Percentiles rank a stretch among this genome's conserved stretches.
These are phyloP conservation scores for Coniosporium apollinis DNA, from an alignment of 495 filamentous ascomycete genomes.

Conservation along the genomic window DNA sequence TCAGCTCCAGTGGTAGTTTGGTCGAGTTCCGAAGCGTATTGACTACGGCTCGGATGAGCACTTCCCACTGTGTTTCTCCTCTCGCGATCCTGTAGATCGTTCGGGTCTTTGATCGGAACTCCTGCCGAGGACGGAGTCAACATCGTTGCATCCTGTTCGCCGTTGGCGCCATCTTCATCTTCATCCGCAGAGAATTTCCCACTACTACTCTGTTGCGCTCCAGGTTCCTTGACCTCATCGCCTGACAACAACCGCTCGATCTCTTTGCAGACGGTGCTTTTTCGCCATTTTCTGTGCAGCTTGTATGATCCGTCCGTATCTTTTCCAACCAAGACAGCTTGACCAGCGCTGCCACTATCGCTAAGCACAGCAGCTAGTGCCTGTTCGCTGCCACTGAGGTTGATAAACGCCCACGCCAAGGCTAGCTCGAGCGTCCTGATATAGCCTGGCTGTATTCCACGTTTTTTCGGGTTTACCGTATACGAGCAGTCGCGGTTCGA, in stretches of 20 bases:
- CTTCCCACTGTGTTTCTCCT: too few relatives aligned
- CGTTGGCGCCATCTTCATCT: background rate
- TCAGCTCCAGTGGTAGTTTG: too few relatives aligned
- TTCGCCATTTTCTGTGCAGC: conserved; percentile 19
- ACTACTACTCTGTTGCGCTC: too few relatives aligned
- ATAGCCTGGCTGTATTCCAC: conserved; percentile 49
- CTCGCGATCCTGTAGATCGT: too few relatives aligned
- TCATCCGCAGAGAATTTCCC: background rate
- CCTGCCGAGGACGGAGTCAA: too few relatives aligned
- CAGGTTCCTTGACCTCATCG: conserved; percentile 1
- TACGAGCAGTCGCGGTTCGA: conserved; percentile 48
- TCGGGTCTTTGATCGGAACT: too few relatives aligned
- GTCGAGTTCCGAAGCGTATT: too few relatives aligned
- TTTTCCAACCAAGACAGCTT: conserved; percentile 9
- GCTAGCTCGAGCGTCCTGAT: conserved; percentile 41
- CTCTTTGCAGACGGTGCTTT: conserved; percentile 14
- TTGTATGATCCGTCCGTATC: conserved; percentile 13
- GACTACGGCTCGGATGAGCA: too few relatives aligned
- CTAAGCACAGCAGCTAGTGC: conserved; percentile 10
- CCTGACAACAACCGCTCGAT: conserved; percentile 18
- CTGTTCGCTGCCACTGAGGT: conserved; percentile 19
- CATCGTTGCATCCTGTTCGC: too few relatives aligned
- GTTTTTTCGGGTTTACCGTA: conserved; percentile 52
- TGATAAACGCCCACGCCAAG: conserved; percentile 25
- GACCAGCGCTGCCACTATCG: conserved; percentile 2